Base-by-base conservation (phyloP, 2,329 filamentous ascomycete species). In the Phialophora tarda region DNA sequence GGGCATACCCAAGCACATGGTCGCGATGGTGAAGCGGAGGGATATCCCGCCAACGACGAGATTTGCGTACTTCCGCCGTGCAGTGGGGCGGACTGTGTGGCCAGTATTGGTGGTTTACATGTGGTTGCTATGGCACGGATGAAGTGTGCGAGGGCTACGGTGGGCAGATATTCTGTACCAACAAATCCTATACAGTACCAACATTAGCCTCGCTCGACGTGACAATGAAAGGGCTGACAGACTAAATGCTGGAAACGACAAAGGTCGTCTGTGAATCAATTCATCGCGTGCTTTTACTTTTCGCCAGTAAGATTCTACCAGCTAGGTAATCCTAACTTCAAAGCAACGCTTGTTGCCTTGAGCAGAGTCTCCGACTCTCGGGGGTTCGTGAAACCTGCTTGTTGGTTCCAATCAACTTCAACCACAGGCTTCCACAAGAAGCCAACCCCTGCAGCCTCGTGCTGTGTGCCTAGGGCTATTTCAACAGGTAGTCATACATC, bases 41-140 rank as follows among this genome's bases (percentile, higher is more conserved):
- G 41, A 75, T 80, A 34, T 14, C 77, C 80, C 54, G 77, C 75
- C 84, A 2, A 75, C 76, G 1, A 75, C 86, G 4, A 83, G 90
- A 5, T 75, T 80, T 34, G 80, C 82, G 28, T 90, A 94, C 76
- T 78, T 92, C 44, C 83, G 82, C 78, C 84, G 81, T 8, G 88
- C 85, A 53, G 73, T 88, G 21, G 87, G 85, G 79, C 82, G 85
- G 56, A 88, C 93, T 3, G 82, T 82, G 5, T 86, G 85, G 82
- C 84, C 91, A 76, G 87, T 86, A 23, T 76, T 88, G 53, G 70
- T 80, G 14, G 88, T 88, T 76, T 95, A 91, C 82, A 82, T 82
- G 32, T 91, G 88, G 79, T 78, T 94, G 72, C 82, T 89, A 64
- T 87, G 85, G 79, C 24, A 44, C 32, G 59, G 59, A 4, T 53